Conservation (phyloP, 768 basidiomycete genomes). For the Phlebiopsis flavidoalba region DNA sequence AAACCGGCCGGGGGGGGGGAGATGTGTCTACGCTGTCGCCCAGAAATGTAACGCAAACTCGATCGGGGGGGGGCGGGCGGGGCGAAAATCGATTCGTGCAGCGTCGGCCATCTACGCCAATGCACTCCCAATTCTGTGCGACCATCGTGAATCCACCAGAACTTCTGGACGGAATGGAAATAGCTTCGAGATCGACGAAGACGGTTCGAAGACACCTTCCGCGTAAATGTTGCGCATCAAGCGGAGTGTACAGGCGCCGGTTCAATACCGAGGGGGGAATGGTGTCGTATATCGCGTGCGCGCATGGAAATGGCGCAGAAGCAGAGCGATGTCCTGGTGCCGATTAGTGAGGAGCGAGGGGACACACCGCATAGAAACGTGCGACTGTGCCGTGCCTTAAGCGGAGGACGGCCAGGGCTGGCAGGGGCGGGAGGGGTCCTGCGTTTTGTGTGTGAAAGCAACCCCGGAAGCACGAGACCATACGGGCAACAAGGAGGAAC, state of each 20-base stretch:
- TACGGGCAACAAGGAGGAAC: conserved; percentile 33
- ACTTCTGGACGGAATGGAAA: conserved; percentile 99
- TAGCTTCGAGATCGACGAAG: conserved; percentile 94
- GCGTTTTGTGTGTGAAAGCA: conserved; percentile 81
- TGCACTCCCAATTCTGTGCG: conserved; percentile 98
- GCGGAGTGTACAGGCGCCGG: conserved; percentile 94
- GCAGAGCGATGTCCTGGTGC: conserved; percentile 39
- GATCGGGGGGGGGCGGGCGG: too few relatives aligned
- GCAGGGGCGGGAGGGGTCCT: conserved; percentile 46
- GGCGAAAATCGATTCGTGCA: conserved; percentile 97
- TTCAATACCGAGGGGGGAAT: conserved; percentile 99
- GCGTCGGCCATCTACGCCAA: conserved; percentile 96
- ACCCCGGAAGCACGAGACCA: conserved; percentile 42
- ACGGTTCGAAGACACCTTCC: conserved; percentile 98
- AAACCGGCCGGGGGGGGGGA: conserved; percentile 97
- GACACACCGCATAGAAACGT: conserved; percentile 50
- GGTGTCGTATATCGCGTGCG: conserved; percentile 88
- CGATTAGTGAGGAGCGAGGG: conserved; percentile 27
- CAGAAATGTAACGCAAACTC: conserved; percentile 92
- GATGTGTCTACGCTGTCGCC: conserved; percentile 97
- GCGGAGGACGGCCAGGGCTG: conserved; percentile 68
- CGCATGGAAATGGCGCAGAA: conserved; percentile 70
- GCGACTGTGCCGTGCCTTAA: conserved; percentile 91
- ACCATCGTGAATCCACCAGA: conserved; percentile 85
- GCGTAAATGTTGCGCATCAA: conserved; percentile 94